Evolutionary conservation across 2,329 filamentous ascomycete species (phyloP).

Genomic region (Xylaria digitata): DNA sequence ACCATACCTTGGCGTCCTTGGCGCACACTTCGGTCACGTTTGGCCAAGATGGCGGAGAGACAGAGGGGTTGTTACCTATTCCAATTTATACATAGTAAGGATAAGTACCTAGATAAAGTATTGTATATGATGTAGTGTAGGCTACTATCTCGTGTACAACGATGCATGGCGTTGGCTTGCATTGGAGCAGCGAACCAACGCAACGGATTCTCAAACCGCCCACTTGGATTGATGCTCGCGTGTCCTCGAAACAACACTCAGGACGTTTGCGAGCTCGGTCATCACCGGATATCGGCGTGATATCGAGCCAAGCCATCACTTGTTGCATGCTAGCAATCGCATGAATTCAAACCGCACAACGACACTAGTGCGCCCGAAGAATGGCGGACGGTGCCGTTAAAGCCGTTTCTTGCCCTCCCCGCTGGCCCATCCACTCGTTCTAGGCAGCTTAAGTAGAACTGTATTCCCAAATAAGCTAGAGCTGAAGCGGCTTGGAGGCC

Average conservation of each 20-base stretch:
- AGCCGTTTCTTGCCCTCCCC: constrained; percentile 29
- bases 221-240: constrained; percentile 25
- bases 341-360: constrained; percentile 8
- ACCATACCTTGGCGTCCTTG: constrained; percentile 47
- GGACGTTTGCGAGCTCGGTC: not conserved
- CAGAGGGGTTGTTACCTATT: constrained; percentile 31
- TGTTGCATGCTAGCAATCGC: constrained; percentile 10
- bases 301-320: constrained; percentile 14
- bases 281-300: constrained; percentile 32
- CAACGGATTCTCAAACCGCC: constrained; percentile 17
- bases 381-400: constrained; percentile 35
- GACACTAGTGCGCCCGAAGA: not conserved
- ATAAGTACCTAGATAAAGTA: not conserved
- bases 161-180: constrained; percentile 22
- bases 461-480: constrained; percentile 21
- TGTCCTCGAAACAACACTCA: constrained; percentile 23
- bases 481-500: constrained; percentile 21
- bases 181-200: constrained; percentile 25
- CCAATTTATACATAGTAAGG: not conserved
- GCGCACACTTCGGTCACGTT: constrained; percentile 42
- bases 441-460: constrained; percentile 2
- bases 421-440: constrained; percentile 10
- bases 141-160: not conserved
- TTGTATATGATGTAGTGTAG: constrained; percentile 4
- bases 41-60: constrained; percentile 38